Evolutionary conservation across 2,329 filamentous ascomycete species (phyloP).

Genomic region (Trichoderma simmonsii): DNA sequence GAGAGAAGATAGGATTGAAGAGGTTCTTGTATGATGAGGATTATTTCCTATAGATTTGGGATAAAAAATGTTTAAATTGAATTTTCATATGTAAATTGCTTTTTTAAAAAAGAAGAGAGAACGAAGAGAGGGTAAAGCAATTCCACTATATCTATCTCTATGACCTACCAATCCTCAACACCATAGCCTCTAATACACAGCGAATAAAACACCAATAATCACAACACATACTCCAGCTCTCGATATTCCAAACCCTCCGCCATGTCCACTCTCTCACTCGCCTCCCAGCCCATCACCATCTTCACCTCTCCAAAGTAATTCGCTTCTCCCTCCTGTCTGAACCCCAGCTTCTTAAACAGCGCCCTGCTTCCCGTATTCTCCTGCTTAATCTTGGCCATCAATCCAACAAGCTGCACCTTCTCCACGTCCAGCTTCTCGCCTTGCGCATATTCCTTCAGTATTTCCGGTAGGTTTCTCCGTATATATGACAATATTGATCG

Average conservation of each 20-base stretch:
- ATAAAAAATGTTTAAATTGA: background rate
- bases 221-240: background rate
- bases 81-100: background rate
- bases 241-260: background rate
- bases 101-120: background rate
- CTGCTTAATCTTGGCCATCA: constrained; percentile 60
- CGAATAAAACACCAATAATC: background rate
- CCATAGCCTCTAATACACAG: background rate
- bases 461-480: constrained; percentile 44
- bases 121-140: background rate
- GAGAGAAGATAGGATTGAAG: background rate
- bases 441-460: constrained; percentile 49
- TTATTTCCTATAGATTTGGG: background rate
- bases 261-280: constrained; percentile 20
- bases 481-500: constrained; percentile 69
- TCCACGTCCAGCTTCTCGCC: constrained; percentile 16
- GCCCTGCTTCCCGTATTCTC: constrained; percentile 50
- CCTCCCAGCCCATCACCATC: constrained; percentile 41
- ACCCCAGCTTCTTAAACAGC: constrained; percentile 52
- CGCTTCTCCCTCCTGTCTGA: constrained; percentile 47
- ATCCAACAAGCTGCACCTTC: constrained; percentile 21
- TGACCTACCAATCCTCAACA: background rate
- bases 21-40: background rate
- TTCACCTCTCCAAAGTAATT: constrained; percentile 62
- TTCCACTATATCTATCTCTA: background rate